phyloP scores from a whole-genome alignment of 73 alveolate species.

The Strombidium stylifer region DNA sequence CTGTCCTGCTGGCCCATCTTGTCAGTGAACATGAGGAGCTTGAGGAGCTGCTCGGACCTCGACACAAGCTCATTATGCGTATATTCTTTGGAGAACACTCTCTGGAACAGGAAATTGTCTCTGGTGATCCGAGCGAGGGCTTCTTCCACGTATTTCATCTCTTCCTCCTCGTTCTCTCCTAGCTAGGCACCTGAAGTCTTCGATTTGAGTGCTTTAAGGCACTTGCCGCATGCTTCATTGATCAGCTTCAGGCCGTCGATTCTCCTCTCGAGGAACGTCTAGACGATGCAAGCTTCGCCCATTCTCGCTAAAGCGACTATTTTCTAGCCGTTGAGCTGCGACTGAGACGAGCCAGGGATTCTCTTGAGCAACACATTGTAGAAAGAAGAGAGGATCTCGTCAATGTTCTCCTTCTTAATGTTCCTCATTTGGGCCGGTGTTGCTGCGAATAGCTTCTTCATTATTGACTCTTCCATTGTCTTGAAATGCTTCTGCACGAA shows the following conservation, averaged over 20 bases:
- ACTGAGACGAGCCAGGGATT: conserved; percentile 31
- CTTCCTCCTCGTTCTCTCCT: conserved; percentile 18
- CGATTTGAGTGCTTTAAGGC: conserved; percentile 28
- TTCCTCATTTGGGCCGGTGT: conserved; percentile 69
- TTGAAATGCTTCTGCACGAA: conserved; percentile 52
- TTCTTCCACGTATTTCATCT: not conserved
- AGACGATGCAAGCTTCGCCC: conserved; percentile 68
- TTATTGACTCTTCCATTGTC: conserved; percentile 55
- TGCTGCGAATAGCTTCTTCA: conserved; percentile 45
- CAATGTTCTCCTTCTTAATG: conserved; percentile 69
- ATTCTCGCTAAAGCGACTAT: conserved; percentile 51
- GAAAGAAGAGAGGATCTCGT: conserved; percentile 44
- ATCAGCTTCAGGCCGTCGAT: conserved; percentile 81
- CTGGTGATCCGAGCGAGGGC: conserved; percentile 37
- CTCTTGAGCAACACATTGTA: conserved; percentile 66
- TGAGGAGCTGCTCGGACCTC: conserved; percentile 73
- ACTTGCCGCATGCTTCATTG: conserved; percentile 51
- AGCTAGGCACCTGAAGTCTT: conserved; percentile 13
- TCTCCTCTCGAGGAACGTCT: conserved; percentile 74
- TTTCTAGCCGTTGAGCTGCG: conserved; percentile 56
- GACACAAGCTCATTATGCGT: conserved; percentile 69
- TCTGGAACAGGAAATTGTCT: conserved; percentile 58
- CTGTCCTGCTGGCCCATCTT: conserved; percentile 39
- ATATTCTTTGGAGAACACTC: conserved; percentile 61
- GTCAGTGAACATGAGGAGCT: conserved; percentile 59